phyloP scores from a whole-genome alignment of 164 flowering plant species.

The Dillenia suffruticosa region DNA sequence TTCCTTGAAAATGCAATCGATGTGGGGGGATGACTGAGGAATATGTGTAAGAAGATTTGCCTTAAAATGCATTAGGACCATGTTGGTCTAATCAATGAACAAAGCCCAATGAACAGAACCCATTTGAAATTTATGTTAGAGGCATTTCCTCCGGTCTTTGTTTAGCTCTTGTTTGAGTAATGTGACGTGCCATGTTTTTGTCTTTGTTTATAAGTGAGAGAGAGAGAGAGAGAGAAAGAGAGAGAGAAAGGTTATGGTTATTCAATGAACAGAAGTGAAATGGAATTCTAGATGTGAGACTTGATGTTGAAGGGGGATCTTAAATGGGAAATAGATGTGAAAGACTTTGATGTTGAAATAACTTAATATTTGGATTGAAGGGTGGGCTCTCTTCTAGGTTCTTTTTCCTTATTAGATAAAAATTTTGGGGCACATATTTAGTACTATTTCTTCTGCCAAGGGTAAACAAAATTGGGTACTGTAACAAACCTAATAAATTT shows the following conservation, averaged over 20 bases:
- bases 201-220: neutral
- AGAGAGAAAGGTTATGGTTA: slow-evolving; percentile 7
- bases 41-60: slow-evolving; percentile 23
- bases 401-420: too few species aligned
- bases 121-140: slow-evolving; percentile 9
- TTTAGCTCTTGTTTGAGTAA: slow-evolving; percentile 15
- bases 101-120: slow-evolving; percentile 6
- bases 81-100: slow-evolving; percentile 19
- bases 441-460: too few species aligned
- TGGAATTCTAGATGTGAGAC: slow-evolving; percentile 5
- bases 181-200: slow-evolving; percentile 7
- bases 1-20: slow-evolving; percentile 18
- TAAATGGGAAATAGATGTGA: slow-evolving; percentile 20
- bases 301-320: slow-evolving; percentile 9
- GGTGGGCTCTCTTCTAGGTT: neutral
- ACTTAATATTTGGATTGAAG: slow-evolving; percentile 17
- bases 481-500: too few species aligned
- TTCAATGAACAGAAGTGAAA: slow-evolving; percentile 7
- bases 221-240: slow-evolving; percentile 11
- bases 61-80: slow-evolving; percentile 33
- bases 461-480: too few species aligned
- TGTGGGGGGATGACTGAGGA: neutral
- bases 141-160: slow-evolving; percentile 5
- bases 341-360: slow-evolving; percentile 27
- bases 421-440: too few species aligned